A percentile compares a stretch with the other conserved stretches of the same genome.
Evolutionary conservation across 1,284 basidiomycete genomes (phyloP).

Genomic region (Austroboletus niveus): DNA sequence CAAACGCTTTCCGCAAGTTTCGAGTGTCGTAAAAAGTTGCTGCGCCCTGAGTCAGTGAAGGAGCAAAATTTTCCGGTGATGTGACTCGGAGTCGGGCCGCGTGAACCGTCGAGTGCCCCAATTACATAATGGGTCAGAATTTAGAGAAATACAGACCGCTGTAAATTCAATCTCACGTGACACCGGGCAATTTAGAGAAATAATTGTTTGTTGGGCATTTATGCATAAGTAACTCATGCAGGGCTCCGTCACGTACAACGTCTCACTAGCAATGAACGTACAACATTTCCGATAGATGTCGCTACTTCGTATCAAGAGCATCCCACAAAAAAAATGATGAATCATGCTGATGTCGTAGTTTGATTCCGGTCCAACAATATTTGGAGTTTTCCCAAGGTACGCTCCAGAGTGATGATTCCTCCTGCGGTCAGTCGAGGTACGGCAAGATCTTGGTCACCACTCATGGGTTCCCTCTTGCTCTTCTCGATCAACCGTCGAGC

Average conservation of each 20-base stretch:
- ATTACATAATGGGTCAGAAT: too few species aligned
- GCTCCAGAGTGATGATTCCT: constrained; percentile 76
- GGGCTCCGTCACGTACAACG: constrained; percentile 3
- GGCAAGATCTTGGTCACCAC: constrained; percentile 55
- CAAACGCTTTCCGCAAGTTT: constrained; percentile 16
- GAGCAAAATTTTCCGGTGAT: too few species aligned
- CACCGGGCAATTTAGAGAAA: too few species aligned
- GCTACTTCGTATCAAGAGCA: constrained; percentile 19
- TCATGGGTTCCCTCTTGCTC: constrained; percentile 46
- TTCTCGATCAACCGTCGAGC: constrained; percentile 66
- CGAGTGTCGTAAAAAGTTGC: constrained; percentile 2
- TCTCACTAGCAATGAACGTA: constrained; percentile 28
- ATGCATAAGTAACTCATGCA: constrained; percentile 4
- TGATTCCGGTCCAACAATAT: constrained; percentile 27
- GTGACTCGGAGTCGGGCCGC: too few species aligned
- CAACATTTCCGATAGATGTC: constrained; percentile 29
- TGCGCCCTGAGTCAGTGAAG: too few species aligned
- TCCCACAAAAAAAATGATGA: constrained; percentile 12
- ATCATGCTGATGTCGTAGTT: constrained; percentile 11
- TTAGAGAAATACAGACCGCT: too few species aligned
- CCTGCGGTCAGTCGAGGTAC: constrained; percentile 78
- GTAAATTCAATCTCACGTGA: too few species aligned
- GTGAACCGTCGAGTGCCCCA: too few species aligned
- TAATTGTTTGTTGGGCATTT: constrained; percentile 12
- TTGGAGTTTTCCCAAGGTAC: constrained; percentile 62